Base-by-base conservation (phyloP, 129 eudicot species). In the Ambrosia trifida region DNA sequence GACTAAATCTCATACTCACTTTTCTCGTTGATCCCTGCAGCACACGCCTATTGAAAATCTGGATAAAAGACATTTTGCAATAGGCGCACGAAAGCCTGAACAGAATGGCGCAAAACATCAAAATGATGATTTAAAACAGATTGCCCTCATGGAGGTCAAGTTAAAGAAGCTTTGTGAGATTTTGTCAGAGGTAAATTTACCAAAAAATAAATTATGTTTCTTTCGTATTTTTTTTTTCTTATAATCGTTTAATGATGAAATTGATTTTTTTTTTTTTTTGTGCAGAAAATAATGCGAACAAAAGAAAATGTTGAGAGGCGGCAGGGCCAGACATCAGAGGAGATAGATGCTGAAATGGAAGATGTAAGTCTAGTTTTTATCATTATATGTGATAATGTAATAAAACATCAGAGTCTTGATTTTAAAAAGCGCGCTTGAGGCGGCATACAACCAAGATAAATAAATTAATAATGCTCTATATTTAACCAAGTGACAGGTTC, bases 31-130 rank as follows among this genome's bases (percentile, higher is more conserved):
- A 65, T 36, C 35, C 33, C 43, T 66, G 80, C 88, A 94, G 99
- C 78, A 89, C 73, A 94, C 93, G 4, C 91, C 99, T 76, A 94
- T 90, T 78, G 97, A 94, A 56, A 84, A 89, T 76, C 57, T 94
- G 80, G 99, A 94, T 59, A 85, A 32, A 64, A 94, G 85, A 68
- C 99, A 89, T 70, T 94, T 94, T 81, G 87, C 83, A 32, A 92
- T 89, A 70, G 89, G 91, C 52, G 81, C 83, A 43, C 89, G 77
- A 57, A 73, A 60, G 61, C 65, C 82, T 6, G 80, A 73, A 61
- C 89, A 82, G 74, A 94, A 94, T 72, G 70, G 80, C 38, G 61
- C 79, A 64, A 62, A 76, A 43, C 81, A 80, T 64, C 87, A 81
- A 19, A 70, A 66, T 46, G 89, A 82, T 40, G 87, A 82, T 82